Evolutionary conservation across 495 filamentous ascomycete species (phyloP).

Genomic region (Achaetomiella virescens): DNA sequence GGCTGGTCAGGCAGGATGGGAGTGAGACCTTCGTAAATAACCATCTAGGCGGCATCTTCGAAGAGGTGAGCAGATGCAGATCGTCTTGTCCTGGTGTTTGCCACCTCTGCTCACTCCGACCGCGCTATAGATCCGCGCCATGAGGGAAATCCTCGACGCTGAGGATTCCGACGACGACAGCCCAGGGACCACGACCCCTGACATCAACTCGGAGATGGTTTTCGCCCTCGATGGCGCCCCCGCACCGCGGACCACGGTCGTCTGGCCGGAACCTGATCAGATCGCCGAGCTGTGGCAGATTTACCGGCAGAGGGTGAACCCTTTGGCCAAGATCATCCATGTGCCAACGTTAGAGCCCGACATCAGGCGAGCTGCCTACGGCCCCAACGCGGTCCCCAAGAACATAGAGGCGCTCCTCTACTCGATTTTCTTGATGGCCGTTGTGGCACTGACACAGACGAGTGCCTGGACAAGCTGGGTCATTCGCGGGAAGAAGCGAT

Average conservation of each 20-base stretch:
- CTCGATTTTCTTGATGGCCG: slow-evolving; percentile 47
- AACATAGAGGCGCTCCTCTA: slow-evolving; percentile 48
- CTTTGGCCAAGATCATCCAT: slow-evolving; percentile 65
- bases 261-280: slow-evolving; percentile 60
- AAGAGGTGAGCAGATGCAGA: slow-evolving; percentile 33
- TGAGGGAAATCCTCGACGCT: slow-evolving; percentile 41
- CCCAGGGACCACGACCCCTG: slow-evolving; percentile 26
- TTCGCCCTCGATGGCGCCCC: slow-evolving; percentile 23
- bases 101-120: background rate
- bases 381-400: slow-evolving; percentile 37
- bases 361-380: slow-evolving; percentile 38
- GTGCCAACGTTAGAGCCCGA: slow-evolving; percentile 54
- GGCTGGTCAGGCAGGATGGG: slow-evolving; percentile 41
- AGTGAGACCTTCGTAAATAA: slow-evolving; percentile 43
- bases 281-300: slow-evolving; percentile 66
- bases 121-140: slow-evolving; percentile 35
- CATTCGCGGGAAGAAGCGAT: slow-evolving; percentile 37
- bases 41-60: slow-evolving; percentile 34
- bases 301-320: slow-evolving; percentile 62
- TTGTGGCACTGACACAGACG: slow-evolving; percentile 41
- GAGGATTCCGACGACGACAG: slow-evolving; percentile 29
- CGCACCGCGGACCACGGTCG: slow-evolving; percentile 28
- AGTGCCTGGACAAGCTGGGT: slow-evolving; percentile 45
- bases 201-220: slow-evolving; percentile 37
- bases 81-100: background rate